Conservation (phyloP, 23 red algal species). For the Gracilaria caudata region DNA sequence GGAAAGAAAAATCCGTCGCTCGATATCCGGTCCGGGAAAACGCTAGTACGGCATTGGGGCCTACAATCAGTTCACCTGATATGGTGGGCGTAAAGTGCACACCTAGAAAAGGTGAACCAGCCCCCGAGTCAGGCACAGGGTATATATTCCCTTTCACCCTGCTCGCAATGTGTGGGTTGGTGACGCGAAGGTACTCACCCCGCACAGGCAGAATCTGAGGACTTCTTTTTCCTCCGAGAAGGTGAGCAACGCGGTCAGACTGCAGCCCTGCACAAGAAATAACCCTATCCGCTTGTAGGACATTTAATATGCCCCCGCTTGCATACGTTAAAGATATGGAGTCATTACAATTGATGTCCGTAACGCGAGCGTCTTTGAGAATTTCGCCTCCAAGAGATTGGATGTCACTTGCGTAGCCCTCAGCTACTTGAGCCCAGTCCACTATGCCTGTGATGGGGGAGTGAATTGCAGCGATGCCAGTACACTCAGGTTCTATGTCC, state of each 20-base stretch:
- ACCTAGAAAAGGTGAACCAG: constrained; percentile 74
- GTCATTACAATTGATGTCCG: constrained; percentile 36
- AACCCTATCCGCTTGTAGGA: constrained; percentile 46
- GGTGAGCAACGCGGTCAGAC: constrained; percentile 46
- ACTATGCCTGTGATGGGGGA: constrained; percentile 83
- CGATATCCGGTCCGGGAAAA: constrained; percentile 59
- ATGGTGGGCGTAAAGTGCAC: constrained; percentile 90
- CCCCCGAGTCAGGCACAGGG: constrained; percentile 76
- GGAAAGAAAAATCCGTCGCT: neutral
- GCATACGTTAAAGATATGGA: constrained; percentile 26
- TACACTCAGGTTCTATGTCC: constrained; percentile 62
- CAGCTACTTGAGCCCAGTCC: constrained; percentile 69
- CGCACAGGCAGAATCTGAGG: constrained; percentile 83
- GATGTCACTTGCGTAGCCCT: constrained; percentile 60
- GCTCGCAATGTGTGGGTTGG: constrained; percentile 42
- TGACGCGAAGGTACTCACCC: constrained; percentile 74
- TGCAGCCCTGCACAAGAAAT: constrained; percentile 75
- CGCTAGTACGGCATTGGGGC: constrained; percentile 74
- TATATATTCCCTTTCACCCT: constrained; percentile 68
- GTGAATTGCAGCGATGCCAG: constrained; percentile 70
- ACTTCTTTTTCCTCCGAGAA: constrained; percentile 40
- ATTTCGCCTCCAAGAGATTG: constrained; percentile 38
- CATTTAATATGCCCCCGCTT: neutral
- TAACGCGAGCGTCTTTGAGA: constrained; percentile 26
- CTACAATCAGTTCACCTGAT: constrained; percentile 75